Evolutionary conservation across 2,329 filamentous ascomycete genomes (phyloP), one percentile per base, ranked within the genome.

Genomic region (Aspergillus pseudoglaucus): DNA sequence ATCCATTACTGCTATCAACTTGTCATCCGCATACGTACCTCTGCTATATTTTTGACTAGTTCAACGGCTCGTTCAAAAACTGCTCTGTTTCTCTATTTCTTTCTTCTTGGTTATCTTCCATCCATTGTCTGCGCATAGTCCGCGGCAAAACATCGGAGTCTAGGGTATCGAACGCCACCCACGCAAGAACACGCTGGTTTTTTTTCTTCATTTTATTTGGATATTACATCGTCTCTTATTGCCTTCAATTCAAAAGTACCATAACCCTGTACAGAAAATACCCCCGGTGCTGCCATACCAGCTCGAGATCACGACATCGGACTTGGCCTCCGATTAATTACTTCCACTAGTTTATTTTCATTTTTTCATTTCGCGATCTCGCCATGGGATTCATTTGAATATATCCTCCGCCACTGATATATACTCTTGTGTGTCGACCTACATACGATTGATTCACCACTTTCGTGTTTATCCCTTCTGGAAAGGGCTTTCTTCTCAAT

Each of bases 271-370:
- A 30, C 25, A 30, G 25, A 30, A 30, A 30, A 30, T 12, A 30
- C 10, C 3, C 25, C 25, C 25, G 25, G 25, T 30, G 25, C 25
- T 30, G 56, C 54, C 50, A 53, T 59, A 38, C 45, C 27, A 51
- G 52, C 49, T 53, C 38, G 38, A 25, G 47, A 63, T 62, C 58
- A 62, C 61, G 60, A 62, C 61, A 63, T 63, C 59, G 58, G 44
- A 39, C 52, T 55, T 54, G 50, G 53, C 47, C 49, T 32, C 25
- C n/a, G 22, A 25, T 48, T 46, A 39, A 45, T 45, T 45, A 46
- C 48, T 50, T 55, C 39, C 15, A 32, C 37, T 33, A 35, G 43
- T 44, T 41, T 49, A 46, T 46, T 45, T 47, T 45, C n/a, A n/a
- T 43, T 46, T 22, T 48, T 42, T 46, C 41, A n/a, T 39, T 49